Evolutionary conservation across 805 yeast genomes (phyloP), one percentile per base, ranked within the genome.

Genomic region (Ogataea ramenticola): DNA sequence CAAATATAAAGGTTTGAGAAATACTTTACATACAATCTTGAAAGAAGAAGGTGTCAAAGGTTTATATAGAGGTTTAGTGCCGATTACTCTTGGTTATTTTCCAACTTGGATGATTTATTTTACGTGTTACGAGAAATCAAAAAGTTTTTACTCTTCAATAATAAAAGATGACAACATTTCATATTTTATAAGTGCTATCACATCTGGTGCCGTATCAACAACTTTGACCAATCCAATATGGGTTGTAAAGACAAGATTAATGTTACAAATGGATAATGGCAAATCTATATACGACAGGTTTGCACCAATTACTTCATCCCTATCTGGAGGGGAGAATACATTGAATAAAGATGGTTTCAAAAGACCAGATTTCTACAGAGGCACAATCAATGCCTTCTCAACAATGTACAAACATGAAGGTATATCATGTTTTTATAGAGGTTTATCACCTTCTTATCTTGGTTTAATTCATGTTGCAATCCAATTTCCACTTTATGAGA

Each of bases 71-170:
- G 99, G 99, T 4, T 66, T 93, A 21, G 83, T 83, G 2, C 98
- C 99, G n/a, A 88, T 91, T 34, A 75, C 91, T 1, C 64, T 91
- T 41, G 99, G 99, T 0, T 93, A 93, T 63, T 80, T 93, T 54
- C 99, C 99, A 15, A 88, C 97, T 0, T 93, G 99, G 99, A 89
- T 89, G 72, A 86, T 93, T 39, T 93, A 93, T 61, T 93, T 93
- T 65, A 75, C 91, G 8, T 85, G 89, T 29, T 93, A 93, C 62
- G 98, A 91, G 58, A 67, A 74, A 44, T 81, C 89, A 24, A 90
- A 89, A 59, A 56, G 62, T 38, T 57, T 71, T 40, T 60, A 52
- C 42, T 41, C 52, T 15, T 39, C 40, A 11, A 22, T 46, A 15
- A 50, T 55, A 3, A 42, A 50, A 16, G 61, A 62, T 43, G 63